Base-by-base conservation (phyloP, 768 basidiomycete genomes). In the Boletus rubescentipes region DNA sequence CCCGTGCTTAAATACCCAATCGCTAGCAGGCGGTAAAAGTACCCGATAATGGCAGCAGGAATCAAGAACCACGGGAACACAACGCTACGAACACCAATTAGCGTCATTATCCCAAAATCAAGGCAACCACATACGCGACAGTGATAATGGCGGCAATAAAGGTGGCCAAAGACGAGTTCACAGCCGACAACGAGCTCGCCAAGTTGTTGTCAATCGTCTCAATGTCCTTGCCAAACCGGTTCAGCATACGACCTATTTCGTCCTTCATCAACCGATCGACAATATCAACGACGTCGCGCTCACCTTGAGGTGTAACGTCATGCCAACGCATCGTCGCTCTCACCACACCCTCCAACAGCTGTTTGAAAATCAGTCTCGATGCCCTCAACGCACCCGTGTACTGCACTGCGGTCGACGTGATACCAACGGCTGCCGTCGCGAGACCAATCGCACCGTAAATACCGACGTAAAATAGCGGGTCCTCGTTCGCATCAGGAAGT, bases 221-320 rank as follows among this genome's bases (percentile, higher is more conserved):
- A 34, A 95, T 79, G 63, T 96, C 92, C 75, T 86, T 87, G 62
- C 84, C 87, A 64, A 94, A 93, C 6, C 92, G 82, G 69, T 93
- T 94, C 60, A 94, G 76, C 79, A 94, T 86, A 3, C 90, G 86
- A 36, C 91, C 89, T 83, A 49, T 26, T 23, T 20, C 46, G 7
- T 52, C 32, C 49, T 10, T 32, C 35, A 16, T 43, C 32, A 58
- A 35, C 53, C 31, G 32, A n/a, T 36, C 14, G 10, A 49, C 16
- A 29, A 49, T 16, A 18, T n/a, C 35, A 44, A 43, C n/a, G 6
- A 31, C 8, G 29, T 15, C 14, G 6, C 11, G 2, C 55, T 32
- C 61, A 77, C 89, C 90, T 70, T 87, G 83, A 2, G 91, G 91
- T 0, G 91, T 93, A 0, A 86, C 84, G 64, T 93, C 90, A 63